Base-by-base conservation (phyloP, 306 rosid genomes). In the Acmispon strigosus region DNA sequence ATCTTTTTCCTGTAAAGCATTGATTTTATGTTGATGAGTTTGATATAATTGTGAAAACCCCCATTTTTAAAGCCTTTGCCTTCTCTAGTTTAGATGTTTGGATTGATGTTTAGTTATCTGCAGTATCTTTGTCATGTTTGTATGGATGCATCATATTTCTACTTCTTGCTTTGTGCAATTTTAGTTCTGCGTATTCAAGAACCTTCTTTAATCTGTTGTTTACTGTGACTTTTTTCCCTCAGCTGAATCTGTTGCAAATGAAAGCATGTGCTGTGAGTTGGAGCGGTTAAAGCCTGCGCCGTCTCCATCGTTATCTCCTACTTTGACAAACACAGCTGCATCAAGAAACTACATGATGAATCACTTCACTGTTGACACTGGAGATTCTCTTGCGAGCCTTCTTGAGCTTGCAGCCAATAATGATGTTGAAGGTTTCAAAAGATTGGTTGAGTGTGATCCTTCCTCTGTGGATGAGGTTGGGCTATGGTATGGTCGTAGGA, bases 341-440 rank as follows among this genome's bases (percentile, higher is more conserved):
- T 51, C 42, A n/a, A 39, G 59, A 66, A 70, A 63, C 75, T 6
- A 62, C 60, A 69, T 80, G 75, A 90, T 92, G 98, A 92, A 90
- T 82, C 74, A 82, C 82, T 81, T 90, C 78, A 83, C 91, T 57
- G 81, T 86, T 66, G 86, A 89, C 52, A 90, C 96, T 8, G 96
- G 86, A 54, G 98, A 92, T 82, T 63, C 88, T 70, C 84, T 90
- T 67, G 86, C 91, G 15, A 84, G 90, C 57, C 79, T 92, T 81
- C 96, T 92, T 12, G 98, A 92, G 77, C 91, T 92, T 70, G 90
- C 96, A 0, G 96, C 98, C 2, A 92, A 88, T 73, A 86, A 92
- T 58, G 92, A 88, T 37, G 70, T 84, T 37, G 90, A 85, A 78
- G 89, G 87, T 60, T 90, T 92, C 77, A 83, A 81, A 69, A 76